A percentile compares a stretch with the other conserved stretches of the same genome.
These are phyloP conservation scores for Myxozyma geophila DNA, from an alignment of 805 yeast species.

Conservation along the genomic window DNA sequence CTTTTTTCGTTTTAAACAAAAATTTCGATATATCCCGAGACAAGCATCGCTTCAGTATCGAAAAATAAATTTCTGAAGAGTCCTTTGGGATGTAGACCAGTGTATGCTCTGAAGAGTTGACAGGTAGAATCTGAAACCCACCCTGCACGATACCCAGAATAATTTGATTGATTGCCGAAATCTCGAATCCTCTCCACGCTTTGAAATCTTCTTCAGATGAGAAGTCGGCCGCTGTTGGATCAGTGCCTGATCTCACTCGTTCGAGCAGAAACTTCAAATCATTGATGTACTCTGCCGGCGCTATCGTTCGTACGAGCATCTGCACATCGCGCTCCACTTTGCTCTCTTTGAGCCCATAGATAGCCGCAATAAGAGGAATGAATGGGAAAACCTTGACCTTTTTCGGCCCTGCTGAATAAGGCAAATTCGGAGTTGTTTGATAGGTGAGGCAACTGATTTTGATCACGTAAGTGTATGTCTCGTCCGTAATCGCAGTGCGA, in stretches of 20 bases:
- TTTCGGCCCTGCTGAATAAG: slow-evolving; percentile 1
- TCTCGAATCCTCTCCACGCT: slow-evolving; percentile 11
- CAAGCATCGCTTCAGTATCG: slow-evolving; percentile 4
- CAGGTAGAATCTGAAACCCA: slow-evolving; percentile 5
- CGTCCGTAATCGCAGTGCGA: background rate
- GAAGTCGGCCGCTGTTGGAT: slow-evolving; percentile 6
- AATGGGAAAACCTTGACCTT: slow-evolving; percentile 11
- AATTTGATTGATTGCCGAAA: slow-evolving; percentile 13
- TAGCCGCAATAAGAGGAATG: slow-evolving; percentile 8
- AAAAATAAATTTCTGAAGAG: background rate
- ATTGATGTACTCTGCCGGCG: slow-evolving; percentile 10
- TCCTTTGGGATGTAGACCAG: slow-evolving; percentile 15
- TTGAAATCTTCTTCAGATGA: slow-evolving; percentile 8
- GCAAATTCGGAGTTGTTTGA: slow-evolving; percentile 13
- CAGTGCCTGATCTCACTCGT: background rate
- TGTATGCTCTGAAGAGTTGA: slow-evolving; percentile 3
- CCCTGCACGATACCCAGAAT: slow-evolving; percentile 11
- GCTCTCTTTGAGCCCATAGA: background rate
- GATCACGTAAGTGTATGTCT: slow-evolving; percentile 10
- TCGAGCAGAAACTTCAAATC: slow-evolving; percentile 16
- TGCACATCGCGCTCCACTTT: slow-evolving; percentile 14
- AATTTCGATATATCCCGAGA: slow-evolving; percentile 8
- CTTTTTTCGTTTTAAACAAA: background rate
- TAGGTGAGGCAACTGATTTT: slow-evolving; percentile 13
- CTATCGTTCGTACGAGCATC: background rate